A percentile compares a stretch with the other conserved stretches of the same genome.
phyloP scores from a whole-genome alignment of 1,139 yeast genomes.

The Pichia kudriavzevii region DNA sequence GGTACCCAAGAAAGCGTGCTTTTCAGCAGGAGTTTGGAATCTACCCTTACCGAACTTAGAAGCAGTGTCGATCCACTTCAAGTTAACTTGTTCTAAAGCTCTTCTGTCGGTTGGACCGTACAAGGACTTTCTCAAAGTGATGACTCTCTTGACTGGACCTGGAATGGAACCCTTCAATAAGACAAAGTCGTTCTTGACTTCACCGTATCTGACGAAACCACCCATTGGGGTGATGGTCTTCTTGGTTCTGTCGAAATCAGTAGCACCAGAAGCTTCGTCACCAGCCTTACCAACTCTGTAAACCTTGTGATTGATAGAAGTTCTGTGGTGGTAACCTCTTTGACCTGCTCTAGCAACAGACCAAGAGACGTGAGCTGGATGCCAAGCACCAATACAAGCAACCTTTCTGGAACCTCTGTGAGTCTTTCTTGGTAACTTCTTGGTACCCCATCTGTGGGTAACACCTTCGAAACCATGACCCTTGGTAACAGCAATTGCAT shows the following conservation, averaged over 20 bases:
- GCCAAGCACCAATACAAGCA: conserved; percentile 99
- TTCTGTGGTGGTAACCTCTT: conserved; percentile 99
- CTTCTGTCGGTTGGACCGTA: conserved; percentile 97
- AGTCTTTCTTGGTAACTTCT: conserved; percentile 99
- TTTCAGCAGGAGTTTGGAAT: conserved; percentile 99
- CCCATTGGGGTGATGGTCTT: conserved; percentile 99
- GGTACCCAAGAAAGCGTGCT: conserved; percentile 99
- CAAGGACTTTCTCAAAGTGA: conserved; percentile 97
- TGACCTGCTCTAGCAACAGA: conserved; percentile 99
- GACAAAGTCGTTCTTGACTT: conserved; percentile 93
- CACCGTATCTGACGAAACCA: conserved; percentile 99
- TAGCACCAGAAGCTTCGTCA: conserved; percentile 91
- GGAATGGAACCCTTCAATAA: conserved; percentile 98
- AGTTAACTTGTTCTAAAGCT: conserved; percentile 92
- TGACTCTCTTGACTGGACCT: conserved; percentile 99
- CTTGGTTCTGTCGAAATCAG: conserved; percentile 98
- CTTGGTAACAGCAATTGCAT: conserved; percentile 98
- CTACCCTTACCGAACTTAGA: conserved; percentile 99
- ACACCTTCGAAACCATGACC: conserved; percentile 99
- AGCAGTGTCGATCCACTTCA: conserved; percentile 99
- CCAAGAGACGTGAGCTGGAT: conserved; percentile 99
- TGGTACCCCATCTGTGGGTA: conserved; percentile 99
- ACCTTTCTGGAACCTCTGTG: conserved; percentile 99
- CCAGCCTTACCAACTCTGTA: conserved; percentile 98
- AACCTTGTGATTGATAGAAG: conserved; percentile 99